These are phyloP conservation scores for Torulaspora pretoriensis DNA, from an alignment of 1,139 yeast genomes.

Conservation along the genomic window DNA sequence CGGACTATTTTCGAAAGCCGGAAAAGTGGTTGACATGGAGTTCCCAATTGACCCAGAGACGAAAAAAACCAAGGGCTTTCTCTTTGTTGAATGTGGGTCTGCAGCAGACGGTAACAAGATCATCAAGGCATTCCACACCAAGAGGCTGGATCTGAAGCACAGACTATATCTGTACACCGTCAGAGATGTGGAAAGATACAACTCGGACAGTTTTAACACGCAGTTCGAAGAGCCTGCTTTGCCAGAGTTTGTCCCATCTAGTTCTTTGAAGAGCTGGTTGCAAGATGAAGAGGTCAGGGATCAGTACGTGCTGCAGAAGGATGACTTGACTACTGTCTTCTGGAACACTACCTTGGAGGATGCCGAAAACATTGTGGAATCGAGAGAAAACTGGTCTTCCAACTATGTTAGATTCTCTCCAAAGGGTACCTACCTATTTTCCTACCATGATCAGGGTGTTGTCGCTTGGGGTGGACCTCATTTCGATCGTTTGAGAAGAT, in stretches of 20 bases:
- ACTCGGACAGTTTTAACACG: conserved; percentile 58
- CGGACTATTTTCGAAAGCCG: conserved; percentile 72
- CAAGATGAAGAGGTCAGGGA: conserved; percentile 88
- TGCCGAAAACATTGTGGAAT: conserved; percentile 75
- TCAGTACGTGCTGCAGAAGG: conserved; percentile 76
- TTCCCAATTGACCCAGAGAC: conserved; percentile 71
- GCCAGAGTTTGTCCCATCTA: conserved; percentile 68
- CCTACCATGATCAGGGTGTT: conserved; percentile 92
- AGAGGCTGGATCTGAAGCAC: conserved; percentile 91
- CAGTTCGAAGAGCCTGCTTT: conserved; percentile 68
- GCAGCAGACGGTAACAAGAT: conserved; percentile 72
- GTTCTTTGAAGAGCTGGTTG: conserved; percentile 86
- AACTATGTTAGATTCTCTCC: conserved; percentile 85
- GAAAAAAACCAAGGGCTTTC: conserved; percentile 81
- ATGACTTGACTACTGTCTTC: conserved; percentile 76
- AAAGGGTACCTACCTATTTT: conserved; percentile 81
- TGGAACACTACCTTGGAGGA: conserved; percentile 80
- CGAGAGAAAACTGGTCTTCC: conserved; percentile 81
- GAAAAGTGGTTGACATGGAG: conserved; percentile 47
- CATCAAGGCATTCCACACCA: conserved; percentile 74
- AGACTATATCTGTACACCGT: conserved; percentile 79
- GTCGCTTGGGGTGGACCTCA: conserved; percentile 94
- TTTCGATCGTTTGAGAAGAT: conserved; percentile 70
- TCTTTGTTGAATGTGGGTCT: conserved; percentile 77
- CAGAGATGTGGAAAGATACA: conserved; percentile 79